Evolutionary conservation across 768 basidiomycete genomes (phyloP), one percentile per base, ranked within the genome.

Genomic region (Trametes villosa): DNA sequence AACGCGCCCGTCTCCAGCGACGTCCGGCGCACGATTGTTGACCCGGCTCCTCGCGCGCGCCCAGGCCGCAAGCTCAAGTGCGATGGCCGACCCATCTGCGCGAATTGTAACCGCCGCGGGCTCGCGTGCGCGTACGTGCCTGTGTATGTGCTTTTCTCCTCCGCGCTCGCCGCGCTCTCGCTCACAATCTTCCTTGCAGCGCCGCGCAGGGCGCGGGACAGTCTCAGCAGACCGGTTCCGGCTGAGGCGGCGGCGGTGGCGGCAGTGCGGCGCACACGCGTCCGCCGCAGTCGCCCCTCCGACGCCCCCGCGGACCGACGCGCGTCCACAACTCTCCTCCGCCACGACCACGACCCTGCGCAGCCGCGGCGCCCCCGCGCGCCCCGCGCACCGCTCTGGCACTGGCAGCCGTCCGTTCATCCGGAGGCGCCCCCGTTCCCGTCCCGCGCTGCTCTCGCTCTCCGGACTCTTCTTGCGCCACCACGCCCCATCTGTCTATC

Each of bases 51-150:
- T 47, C 26, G 34, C 33, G n/a, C 24, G 47, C 22, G 49, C 57
- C 11, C 53, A 89, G 88, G 85, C 6, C 79, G 88, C 60, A 89
- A 89, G 72, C 71, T 91, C 55, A 90, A 89, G 73, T 91, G 89
- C 68, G 87, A 89, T 65, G 89, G 89, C 52, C 80, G 81, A 29
- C 86, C 87, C 2, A 81, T 82, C 34, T 91, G 89, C 70, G 77
- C 76, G 33, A 89, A 90, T 68, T 91, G 89, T 71, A 78, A 82
- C 67, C 79, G 79, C 58, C 81, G 89, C 34, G 78, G 79, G 24
- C 79, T 78, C 62, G 80, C 83, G 2, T 91, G 89, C 66, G 66
- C 69, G 45, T 91, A 90, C 69, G 68, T 77, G 22, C 85, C 89
- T 59, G 89, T 90, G 87, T 88, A 77, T 75, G 86, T 62, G 20